Base-by-base conservation (phyloP, 2,329 filamentous ascomycete species). In the Exophiala viscosa region DNA sequence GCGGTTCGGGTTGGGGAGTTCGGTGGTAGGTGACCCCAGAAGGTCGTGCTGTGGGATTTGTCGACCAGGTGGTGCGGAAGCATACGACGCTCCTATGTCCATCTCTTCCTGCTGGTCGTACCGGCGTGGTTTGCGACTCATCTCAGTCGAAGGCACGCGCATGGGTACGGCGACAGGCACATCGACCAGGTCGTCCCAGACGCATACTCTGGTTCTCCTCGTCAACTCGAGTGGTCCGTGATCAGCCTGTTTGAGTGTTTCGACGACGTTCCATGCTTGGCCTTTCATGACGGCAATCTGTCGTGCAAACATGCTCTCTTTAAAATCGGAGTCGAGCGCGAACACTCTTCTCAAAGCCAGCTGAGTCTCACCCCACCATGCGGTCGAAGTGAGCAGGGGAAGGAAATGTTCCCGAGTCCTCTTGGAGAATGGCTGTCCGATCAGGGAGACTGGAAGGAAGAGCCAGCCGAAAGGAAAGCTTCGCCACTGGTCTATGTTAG, bases 241-340 rank as follows among this genome's bases (percentile, higher is more conserved):
- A 65, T 97, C 93, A 0, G 83, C 78, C 14, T 88, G 88, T 69
- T 99, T 99, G 56, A 99, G 79, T 0, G 93, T 96, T 73, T 99
- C 93, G 3, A 99, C 93, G 0, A 99, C 93, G 67, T 99, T 99
- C 90, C 93, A 99, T 0, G 93, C 93, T 68, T 99, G 93, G 9
- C 93, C 93, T 72, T 99, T 99, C 90, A 99, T 96, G 54, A 99
- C 93, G 1, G 93, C 92, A 57, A 99, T 95, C 67, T 99, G 93
- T 61, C 89, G 85, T n/a, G 90, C 90, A 72, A 96, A 99, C 93
- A 99, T 99, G 71, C 89, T 87, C 73, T 99, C 93, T 68, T 97
- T 90, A 70, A 99, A 99, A 71, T 99, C 93, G 2, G 86, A 84
- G 69, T 99, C 93, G 67, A 95, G 83, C 60, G 89, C 86, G 68